These are phyloP conservation scores for Trichosporon inkin DNA, from an alignment of 1,284 basidiomycete species.

Conservation along the genomic window DNA sequence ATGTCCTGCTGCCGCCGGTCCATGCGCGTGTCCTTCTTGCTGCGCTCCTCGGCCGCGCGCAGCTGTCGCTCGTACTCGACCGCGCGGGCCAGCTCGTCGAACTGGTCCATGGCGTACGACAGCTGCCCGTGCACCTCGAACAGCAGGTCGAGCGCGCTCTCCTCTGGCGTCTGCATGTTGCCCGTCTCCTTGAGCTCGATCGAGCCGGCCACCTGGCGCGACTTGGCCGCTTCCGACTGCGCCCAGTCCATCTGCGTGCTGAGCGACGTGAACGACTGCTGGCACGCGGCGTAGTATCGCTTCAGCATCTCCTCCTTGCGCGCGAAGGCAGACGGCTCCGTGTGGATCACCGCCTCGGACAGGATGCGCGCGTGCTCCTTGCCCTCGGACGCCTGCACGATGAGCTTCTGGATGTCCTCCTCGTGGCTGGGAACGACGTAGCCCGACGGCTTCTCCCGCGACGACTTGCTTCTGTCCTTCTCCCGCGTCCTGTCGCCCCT, in stretches of 20 bases:
- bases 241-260: constrained; percentile 52
- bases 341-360: background rate
- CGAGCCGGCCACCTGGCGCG: constrained; percentile 29
- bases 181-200: constrained; percentile 4
- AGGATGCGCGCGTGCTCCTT: constrained; percentile 6
- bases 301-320: background rate
- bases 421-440: background rate
- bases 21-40: constrained; percentile 48
- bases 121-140: constrained; percentile 42
- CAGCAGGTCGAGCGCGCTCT: constrained; percentile 40
- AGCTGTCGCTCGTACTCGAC: constrained; percentile 38
- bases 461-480: background rate
- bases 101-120: constrained; percentile 39
- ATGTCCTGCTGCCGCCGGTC: constrained; percentile 29
- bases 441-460: background rate
- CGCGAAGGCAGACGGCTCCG: background rate
- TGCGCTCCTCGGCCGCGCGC: constrained; percentile 45
- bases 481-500: background rate
- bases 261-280: constrained; percentile 28
- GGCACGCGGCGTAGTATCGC: background rate
- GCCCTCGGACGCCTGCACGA: constrained; percentile 4
- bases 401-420: constrained; percentile 5
- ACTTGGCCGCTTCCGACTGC: constrained; percentile 48
- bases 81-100: constrained; percentile 44
- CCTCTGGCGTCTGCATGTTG: constrained; percentile 26